phyloP scores from a whole-genome alignment of 495 filamentous ascomycete genomes.

The Aspergillus ellipticus region DNA sequence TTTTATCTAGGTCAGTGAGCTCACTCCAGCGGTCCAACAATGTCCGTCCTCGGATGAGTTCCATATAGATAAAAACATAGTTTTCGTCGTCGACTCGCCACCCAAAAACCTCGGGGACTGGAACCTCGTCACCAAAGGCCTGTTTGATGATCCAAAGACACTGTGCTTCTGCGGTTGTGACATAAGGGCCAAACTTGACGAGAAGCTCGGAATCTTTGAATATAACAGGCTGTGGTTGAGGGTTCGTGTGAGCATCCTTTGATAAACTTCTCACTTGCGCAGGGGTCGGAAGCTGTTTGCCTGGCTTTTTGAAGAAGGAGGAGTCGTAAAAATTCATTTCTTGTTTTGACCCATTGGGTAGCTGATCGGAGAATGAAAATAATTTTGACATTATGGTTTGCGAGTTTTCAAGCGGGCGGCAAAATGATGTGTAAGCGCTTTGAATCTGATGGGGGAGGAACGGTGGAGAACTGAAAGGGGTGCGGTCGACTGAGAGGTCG shows the following conservation, averaged over 20 bases:
- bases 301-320: slow-evolving; percentile 22
- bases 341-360: slow-evolving; percentile 13
- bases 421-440: too few relatives aligned
- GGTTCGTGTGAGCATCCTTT: slow-evolving; percentile 8
- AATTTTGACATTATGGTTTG: too few relatives aligned
- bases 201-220: slow-evolving; percentile 37
- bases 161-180: slow-evolving; percentile 40
- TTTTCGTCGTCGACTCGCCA: slow-evolving; percentile 40
- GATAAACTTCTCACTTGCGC: slow-evolving; percentile 23
- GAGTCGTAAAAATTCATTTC: slow-evolving; percentile 24
- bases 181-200: slow-evolving; percentile 42
- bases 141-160: slow-evolving; percentile 39
- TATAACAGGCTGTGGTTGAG: slow-evolving; percentile 23
- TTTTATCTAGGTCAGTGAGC: slow-evolving; percentile 30
- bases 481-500: too few relatives aligned
- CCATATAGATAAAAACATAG: slow-evolving; percentile 46
- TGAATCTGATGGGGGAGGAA: too few relatives aligned
- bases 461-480: too few relatives aligned
- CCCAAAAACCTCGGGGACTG: slow-evolving; percentile 47
- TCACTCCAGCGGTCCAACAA: slow-evolving; percentile 33
- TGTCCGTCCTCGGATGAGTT: slow-evolving; percentile 37
- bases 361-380: too few relatives aligned
- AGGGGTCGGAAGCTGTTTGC: slow-evolving; percentile 18
- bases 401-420: too few relatives aligned
- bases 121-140: slow-evolving; percentile 29